Conservation (phyloP, 139 green algal genomes). For the Parachlorella kessleri region DNA sequence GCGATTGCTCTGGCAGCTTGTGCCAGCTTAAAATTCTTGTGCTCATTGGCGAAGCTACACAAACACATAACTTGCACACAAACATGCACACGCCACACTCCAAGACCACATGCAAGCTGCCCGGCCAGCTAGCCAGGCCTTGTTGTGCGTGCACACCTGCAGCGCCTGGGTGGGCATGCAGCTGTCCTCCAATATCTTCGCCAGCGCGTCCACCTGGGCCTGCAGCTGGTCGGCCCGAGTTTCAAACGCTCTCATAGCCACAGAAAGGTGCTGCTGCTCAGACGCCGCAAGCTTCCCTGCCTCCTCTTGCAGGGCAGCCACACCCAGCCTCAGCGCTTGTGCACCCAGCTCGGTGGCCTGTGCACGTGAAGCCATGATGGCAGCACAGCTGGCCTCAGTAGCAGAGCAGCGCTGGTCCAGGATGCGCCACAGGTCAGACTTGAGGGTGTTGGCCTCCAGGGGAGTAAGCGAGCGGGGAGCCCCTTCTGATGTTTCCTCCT, state of each 20-base stretch:
- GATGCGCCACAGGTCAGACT: not conserved
- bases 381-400: not conserved
- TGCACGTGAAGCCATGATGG: not conserved
- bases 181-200: not conserved
- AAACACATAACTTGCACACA: no score
- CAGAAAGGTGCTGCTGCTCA: not conserved
- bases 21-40: no score
- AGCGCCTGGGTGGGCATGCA: not conserved
- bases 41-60: no score
- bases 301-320: no score
- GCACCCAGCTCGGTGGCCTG: not conserved
- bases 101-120: no score
- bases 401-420: constrained; percentile 9
- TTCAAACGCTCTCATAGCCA: not conserved
- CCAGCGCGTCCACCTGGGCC: not conserved
- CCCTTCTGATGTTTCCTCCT: no score
- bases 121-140: no score
- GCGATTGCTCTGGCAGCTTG: no score
- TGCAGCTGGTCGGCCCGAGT: not conserved
- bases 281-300: not conserved
- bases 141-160: not conserved
- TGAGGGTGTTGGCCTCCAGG: no score
- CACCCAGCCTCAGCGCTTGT: not conserved
- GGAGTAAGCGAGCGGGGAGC: no score
- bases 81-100: no score